Percentiles rank a stretch among this genome's conserved stretches.
Evolutionary conservation across 306 rosid genomes (phyloP).

Genomic region (Canavalia gladiata): DNA sequence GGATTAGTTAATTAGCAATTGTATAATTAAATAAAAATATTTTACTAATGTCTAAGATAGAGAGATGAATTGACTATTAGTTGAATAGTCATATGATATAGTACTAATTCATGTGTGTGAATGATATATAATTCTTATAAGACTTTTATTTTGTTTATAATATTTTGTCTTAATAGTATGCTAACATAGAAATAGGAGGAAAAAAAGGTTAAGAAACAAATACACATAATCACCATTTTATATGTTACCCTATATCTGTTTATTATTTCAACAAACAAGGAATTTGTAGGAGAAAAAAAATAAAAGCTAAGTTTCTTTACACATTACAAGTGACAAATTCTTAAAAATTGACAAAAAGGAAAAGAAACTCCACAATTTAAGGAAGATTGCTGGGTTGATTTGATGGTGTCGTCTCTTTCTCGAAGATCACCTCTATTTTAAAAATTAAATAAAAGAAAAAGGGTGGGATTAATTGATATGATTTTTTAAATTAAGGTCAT

Average conservation of each 20-base stretch:
- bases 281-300: not conserved
- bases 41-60: not conserved
- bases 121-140: not conserved
- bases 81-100: slow-evolving; percentile 43
- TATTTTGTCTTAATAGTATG: not conserved
- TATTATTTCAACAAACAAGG: slow-evolving; percentile 3
- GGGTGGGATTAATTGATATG: not conserved
- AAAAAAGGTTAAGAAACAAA: slow-evolving; percentile 26
- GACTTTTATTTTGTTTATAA: not conserved
- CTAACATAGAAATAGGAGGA: not conserved
- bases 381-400: slow-evolving; percentile 34
- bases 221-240: slow-evolving; percentile 12
- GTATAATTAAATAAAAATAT: not conserved
- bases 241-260: slow-evolving; percentile 15
- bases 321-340: not conserved
- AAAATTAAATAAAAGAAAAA: slow-evolving; percentile 4
- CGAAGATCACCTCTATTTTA: slow-evolving; percentile 4
- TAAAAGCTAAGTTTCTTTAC: not conserved
- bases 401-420: slow-evolving; percentile 26
- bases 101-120: not conserved
- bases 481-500: not conserved
- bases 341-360: not conserved
- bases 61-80: slow-evolving; percentile 29
- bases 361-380: slow-evolving; percentile 37
- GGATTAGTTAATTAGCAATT: slow-evolving; percentile 32